phyloP scores from a whole-genome alignment of 228 moss, liverwort and hornwort species.

The Sphagnum fallax region DNA sequence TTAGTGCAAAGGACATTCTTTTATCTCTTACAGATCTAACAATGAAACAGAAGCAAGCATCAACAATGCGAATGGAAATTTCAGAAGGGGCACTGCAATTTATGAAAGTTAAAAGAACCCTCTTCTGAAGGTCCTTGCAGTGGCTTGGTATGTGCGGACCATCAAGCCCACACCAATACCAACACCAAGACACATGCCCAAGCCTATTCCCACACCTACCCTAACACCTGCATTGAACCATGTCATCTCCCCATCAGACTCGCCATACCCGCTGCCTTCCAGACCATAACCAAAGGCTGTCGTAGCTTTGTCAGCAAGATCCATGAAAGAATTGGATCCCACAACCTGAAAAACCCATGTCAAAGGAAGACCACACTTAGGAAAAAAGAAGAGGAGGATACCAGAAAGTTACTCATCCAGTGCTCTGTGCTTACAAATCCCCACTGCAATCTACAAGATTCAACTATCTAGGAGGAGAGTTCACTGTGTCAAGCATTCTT shows the following conservation, averaged over 20 bases:
- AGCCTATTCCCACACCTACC: slow-evolving; percentile 84
- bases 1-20: too few relatives aligned
- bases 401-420: too few relatives aligned
- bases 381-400: too few relatives aligned
- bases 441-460: background rate
- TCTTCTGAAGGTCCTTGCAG: slow-evolving; percentile 70
- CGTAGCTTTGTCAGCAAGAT: slow-evolving; percentile 51
- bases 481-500: too few relatives aligned
- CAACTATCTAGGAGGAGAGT: background rate
- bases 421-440: background rate
- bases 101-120: slow-evolving; percentile 46
- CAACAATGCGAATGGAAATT: too few relatives aligned
- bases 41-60: too few relatives aligned
- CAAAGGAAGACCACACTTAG: too few relatives aligned
- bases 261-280: slow-evolving; percentile 59
- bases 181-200: slow-evolving; percentile 90
- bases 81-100: too few relatives aligned
- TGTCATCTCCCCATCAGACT: slow-evolving; percentile 67
- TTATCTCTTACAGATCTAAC: too few relatives aligned
- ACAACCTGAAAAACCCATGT: slow-evolving; percentile 20
- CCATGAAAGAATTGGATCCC: slow-evolving; percentile 36
- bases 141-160: slow-evolving; percentile 87
- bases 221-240: slow-evolving; percentile 94
- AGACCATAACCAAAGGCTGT: slow-evolving; percentile 53
- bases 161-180: slow-evolving; percentile 88